A percentile compares a stretch with the other conserved stretches of the same genome.
phyloP scores from a whole-genome alignment of 495 filamentous ascomycete species.

The Pseudotulostoma volvatum region DNA sequence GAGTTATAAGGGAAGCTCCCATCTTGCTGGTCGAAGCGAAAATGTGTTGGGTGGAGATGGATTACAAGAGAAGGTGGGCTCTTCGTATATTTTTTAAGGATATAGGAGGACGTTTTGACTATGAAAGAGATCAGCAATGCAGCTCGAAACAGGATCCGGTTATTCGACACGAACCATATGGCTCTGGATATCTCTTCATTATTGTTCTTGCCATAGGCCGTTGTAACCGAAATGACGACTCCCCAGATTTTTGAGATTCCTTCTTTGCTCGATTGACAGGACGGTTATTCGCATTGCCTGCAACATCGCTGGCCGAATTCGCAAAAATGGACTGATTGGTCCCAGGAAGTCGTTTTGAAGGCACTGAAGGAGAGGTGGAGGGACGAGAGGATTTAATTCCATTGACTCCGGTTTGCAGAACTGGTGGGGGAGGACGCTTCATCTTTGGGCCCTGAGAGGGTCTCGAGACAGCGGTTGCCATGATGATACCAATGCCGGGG shows the following conservation, averaged over 20 bases:
- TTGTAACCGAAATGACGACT: slow-evolving; percentile 17
- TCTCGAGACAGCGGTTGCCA: slow-evolving; percentile 40
- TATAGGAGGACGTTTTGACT: slow-evolving; percentile 58
- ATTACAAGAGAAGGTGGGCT: slow-evolving; percentile 65
- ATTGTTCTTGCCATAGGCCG: slow-evolving; percentile 18
- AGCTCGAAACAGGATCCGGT: neutral
- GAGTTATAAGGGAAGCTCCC: slow-evolving; percentile 81
- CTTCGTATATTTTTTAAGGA: slow-evolving; percentile 68
- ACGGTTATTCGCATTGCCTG: slow-evolving; percentile 34
- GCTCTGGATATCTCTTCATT: slow-evolving; percentile 29
- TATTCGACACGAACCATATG: slow-evolving; percentile 26
- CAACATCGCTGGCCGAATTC: slow-evolving; percentile 10
- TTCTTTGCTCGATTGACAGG: slow-evolving; percentile 36
- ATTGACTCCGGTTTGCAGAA: slow-evolving; percentile 45
- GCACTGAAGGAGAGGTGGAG: slow-evolving; percentile 49
- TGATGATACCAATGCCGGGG: slow-evolving; percentile 14
- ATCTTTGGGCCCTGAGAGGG: slow-evolving; percentile 47
- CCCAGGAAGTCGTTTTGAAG: slow-evolving; percentile 43
- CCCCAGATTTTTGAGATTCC: slow-evolving; percentile 31
- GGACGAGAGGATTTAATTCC: slow-evolving; percentile 45
- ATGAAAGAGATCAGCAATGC: slow-evolving; percentile 5
- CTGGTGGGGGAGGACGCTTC: slow-evolving; percentile 56
- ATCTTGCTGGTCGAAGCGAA: slow-evolving; percentile 88
- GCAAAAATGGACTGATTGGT: slow-evolving; percentile 23
- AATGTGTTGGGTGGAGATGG: slow-evolving; percentile 71